Percentiles rank a stretch among this genome's conserved stretches.
Evolutionary conservation across 2,329 filamentous ascomycete species (phyloP).

Genomic region (Boeremia lycopersici): DNA sequence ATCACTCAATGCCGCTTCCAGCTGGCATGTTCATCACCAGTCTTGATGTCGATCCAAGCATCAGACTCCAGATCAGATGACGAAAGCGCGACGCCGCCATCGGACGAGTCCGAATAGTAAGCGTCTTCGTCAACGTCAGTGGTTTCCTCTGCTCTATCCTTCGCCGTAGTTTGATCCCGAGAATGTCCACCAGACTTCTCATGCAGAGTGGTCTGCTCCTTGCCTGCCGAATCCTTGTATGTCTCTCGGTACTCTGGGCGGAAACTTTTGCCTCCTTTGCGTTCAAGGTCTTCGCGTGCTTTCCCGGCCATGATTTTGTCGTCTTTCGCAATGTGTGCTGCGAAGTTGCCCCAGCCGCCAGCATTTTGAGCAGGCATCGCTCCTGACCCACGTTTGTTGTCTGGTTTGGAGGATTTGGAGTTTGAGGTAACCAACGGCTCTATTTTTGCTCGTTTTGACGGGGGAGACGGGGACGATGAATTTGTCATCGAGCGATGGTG

Average conservation of each 20-base stretch:
- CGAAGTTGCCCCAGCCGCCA: constrained; percentile 6
- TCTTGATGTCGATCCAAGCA: neutral
- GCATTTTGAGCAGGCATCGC: neutral
- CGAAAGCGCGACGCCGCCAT: neutral
- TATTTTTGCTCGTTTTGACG: neutral
- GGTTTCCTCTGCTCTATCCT: neutral
- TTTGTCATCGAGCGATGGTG: neutral
- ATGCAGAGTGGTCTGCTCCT: neutral
- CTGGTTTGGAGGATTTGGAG: neutral
- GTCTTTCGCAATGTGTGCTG: constrained; percentile 5
- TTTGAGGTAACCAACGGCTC: neutral
- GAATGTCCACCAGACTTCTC: neutral
- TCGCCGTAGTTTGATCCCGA: neutral
- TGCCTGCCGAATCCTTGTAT: constrained; percentile 5
- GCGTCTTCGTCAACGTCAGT: neutral
- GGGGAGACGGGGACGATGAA: neutral
- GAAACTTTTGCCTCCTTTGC: neutral
- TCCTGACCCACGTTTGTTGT: neutral
- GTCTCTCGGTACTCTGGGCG: constrained; percentile 11
- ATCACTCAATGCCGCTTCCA: neutral
- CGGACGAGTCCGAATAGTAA: neutral
- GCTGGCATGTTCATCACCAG: neutral
- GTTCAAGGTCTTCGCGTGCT: neutral
- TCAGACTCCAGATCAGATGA: neutral
- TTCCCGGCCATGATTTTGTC: neutral